phyloP scores from a whole-genome alignment of 208 protist genomes.

The Trypanosoma scelopori region DNA sequence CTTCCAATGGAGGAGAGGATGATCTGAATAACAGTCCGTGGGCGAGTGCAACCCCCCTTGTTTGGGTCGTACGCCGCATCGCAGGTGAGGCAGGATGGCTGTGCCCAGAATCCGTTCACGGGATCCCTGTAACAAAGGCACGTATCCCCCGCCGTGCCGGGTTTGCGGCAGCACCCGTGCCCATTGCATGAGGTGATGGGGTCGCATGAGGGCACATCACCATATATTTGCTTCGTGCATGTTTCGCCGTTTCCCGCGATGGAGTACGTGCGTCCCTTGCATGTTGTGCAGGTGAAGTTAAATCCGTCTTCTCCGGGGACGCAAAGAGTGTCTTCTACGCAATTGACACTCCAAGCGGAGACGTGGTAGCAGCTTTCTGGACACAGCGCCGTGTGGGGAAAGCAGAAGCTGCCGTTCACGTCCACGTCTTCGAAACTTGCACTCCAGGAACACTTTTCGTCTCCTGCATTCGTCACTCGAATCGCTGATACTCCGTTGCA shows the following conservation, averaged over 20 bases:
- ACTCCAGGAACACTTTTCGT: conserved; percentile 46
- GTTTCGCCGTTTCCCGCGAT: conserved; percentile 27
- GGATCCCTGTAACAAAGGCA: conserved; percentile 55
- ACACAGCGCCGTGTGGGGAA: conserved; percentile 46
- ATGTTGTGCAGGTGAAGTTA: conserved; percentile 57
- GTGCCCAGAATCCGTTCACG: conserved; percentile 44
- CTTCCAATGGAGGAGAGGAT: conserved; percentile 64
- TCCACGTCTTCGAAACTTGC: conserved; percentile 37
- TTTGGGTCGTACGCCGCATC: conserved; percentile 31
- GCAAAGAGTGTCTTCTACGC: conserved; percentile 31
- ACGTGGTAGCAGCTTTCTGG: conserved; percentile 41
- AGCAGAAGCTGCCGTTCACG: conserved; percentile 53
- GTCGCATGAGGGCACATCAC: conserved; percentile 15
- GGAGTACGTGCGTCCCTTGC: conserved; percentile 47
- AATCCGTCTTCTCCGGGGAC: not conserved
- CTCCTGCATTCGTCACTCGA: not conserved
- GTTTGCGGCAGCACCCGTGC: conserved; percentile 56
- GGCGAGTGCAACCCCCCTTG: conserved; percentile 24
- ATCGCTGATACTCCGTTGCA: conserved; percentile 41
- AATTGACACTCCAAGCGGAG: conserved; percentile 14
- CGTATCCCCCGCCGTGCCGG: not conserved
- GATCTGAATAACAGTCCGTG: conserved; percentile 37
- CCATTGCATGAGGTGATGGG: conserved; percentile 42
- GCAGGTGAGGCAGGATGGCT: conserved; percentile 36
- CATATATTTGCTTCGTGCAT: conserved; percentile 32